These are phyloP conservation scores for Candida krabiensis DNA, from an alignment of 805 yeast species.

Conservation along the genomic window DNA sequence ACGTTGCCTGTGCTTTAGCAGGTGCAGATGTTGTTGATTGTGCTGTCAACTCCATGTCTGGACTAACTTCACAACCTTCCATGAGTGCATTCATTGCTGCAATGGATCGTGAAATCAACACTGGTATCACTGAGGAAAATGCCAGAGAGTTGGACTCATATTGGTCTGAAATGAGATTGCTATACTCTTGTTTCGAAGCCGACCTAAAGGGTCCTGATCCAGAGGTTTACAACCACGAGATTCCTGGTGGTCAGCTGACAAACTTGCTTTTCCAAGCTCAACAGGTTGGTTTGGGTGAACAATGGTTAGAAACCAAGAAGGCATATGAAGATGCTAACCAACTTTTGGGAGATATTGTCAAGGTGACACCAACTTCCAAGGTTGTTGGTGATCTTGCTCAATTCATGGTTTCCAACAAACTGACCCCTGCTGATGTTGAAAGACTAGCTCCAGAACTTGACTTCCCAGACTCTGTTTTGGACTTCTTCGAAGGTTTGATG, in stretches of 20 bases:
- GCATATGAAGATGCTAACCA: constrained; percentile 91
- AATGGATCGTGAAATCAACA: constrained; percentile 78
- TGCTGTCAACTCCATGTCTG: constrained; percentile 96
- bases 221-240: constrained; percentile 97
- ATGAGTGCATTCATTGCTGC: constrained; percentile 91
- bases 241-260: constrained; percentile 99
- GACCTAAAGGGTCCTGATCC: constrained; percentile 99
- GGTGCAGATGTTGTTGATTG: constrained; percentile 99
- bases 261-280: constrained; percentile 98
- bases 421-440: constrained; percentile 79
- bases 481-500: constrained; percentile 98
- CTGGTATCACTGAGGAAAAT: constrained; percentile 64
- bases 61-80: constrained; percentile 98
- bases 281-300: constrained; percentile 95
- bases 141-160: constrained; percentile 87
- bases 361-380: constrained; percentile 99
- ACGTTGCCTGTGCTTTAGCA: constrained; percentile 90
- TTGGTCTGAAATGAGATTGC: constrained; percentile 98
- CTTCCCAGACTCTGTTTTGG: constrained; percentile 98
- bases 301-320: constrained; percentile 94
- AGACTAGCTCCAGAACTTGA: constrained; percentile 88
- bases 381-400: constrained; percentile 99
- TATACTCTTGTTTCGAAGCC: constrained; percentile 96
- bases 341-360: constrained; percentile 93
- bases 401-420: constrained; percentile 96